These are phyloP conservation scores for Cochlearia excelsa DNA, from an alignment of 345 rosid genomes.

Conservation along the genomic window DNA sequence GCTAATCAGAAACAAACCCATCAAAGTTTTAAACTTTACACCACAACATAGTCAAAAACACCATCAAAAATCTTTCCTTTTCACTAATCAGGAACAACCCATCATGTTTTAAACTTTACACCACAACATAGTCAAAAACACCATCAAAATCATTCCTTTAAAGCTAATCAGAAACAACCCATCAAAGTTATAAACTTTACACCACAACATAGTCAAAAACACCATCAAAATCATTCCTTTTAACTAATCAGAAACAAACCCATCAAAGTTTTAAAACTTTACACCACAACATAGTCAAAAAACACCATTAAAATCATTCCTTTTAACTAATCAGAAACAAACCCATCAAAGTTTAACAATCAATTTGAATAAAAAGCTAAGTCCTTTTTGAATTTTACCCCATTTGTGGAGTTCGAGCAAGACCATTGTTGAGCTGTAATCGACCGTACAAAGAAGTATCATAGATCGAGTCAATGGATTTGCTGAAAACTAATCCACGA, in stretches of 20 bases:
- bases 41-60: no score
- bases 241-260: neutral
- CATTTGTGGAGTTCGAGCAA: conserved; percentile 91
- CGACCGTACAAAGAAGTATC: conserved; percentile 75
- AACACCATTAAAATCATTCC: conserved; percentile 2
- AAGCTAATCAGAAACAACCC: no score
- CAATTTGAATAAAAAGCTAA: neutral
- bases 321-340: neutral
- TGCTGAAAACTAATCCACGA: conserved; percentile 39
- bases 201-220: no score
- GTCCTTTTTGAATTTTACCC: conserved; percentile 44
- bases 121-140: neutral
- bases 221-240: conserved; percentile 12
- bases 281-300: no score
- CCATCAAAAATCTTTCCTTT: conserved; percentile 15
- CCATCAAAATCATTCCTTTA: neutral
- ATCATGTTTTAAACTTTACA: conserved; percentile 15
- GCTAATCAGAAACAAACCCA: no score
- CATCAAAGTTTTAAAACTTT: no score
- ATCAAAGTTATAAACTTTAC: neutral
- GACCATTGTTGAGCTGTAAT: conserved; percentile 78
- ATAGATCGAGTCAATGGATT: conserved; percentile 48
- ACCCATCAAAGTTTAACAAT: no score
- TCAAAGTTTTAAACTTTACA: no score
- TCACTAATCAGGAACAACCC: neutral